A percentile compares a stretch with the other conserved stretches of the same genome.
Conservation (phyloP, 768 basidiomycete genomes). For the Neoboletus subvelutipes region DNA sequence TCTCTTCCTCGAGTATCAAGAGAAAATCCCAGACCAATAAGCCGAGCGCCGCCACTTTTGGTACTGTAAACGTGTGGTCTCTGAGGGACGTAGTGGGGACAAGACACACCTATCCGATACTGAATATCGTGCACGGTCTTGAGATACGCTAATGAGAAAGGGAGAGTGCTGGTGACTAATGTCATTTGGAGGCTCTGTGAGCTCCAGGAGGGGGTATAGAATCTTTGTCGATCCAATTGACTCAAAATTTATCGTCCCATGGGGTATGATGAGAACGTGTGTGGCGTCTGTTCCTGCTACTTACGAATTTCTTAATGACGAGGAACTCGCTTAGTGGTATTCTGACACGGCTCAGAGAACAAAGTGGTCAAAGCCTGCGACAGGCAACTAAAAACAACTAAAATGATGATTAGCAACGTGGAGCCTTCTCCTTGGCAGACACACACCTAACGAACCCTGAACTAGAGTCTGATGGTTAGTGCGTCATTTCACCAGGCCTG, state of each 20-base stretch:
- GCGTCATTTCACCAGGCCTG: background rate
- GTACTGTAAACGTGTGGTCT: background rate
- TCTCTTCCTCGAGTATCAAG: slow-evolving; percentile 25
- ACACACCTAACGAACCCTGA: background rate
- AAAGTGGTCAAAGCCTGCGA: background rate
- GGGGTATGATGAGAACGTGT: background rate
- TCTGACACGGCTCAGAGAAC: background rate
- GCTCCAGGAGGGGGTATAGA: background rate
- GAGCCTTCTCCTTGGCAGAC: background rate
- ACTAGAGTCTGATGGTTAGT: background rate
- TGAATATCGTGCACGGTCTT: slow-evolving; percentile 5
- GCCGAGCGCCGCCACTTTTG: slow-evolving; percentile 25
- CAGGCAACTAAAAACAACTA: background rate
- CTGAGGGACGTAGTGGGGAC: background rate
- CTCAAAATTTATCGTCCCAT: background rate
- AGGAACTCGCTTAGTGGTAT: background rate
- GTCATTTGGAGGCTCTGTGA: slow-evolving; percentile 5
- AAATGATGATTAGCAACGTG: background rate
- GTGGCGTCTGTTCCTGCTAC: background rate
- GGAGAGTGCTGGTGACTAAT: background rate
- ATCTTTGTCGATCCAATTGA: background rate
- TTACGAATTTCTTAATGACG: background rate
- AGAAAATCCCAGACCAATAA: slow-evolving; percentile 31
- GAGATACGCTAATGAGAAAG: slow-evolving; percentile 6
- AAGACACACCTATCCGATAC: slow-evolving; percentile 12